Evolutionary conservation across 163 green algal genomes (phyloP), one percentile per base, ranked within the genome.

Genomic region (Prototheca wickerhamii): DNA sequence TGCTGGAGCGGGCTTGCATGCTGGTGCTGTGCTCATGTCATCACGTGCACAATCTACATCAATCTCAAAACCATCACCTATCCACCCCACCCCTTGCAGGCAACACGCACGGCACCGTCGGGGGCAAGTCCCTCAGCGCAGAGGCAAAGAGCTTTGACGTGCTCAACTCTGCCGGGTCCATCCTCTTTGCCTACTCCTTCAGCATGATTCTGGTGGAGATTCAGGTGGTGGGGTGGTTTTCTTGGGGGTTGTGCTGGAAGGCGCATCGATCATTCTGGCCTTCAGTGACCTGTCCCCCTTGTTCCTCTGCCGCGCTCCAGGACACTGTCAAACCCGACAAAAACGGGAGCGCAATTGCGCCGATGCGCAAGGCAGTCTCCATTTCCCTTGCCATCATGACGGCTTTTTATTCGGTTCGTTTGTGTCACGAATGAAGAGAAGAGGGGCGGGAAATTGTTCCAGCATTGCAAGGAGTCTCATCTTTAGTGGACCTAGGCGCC

Each of bases 171-270:
- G 10, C 71, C 17, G 69, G 69, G n/a, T 54, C 58, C 5, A 59
- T 77, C 20, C 35, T 67, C 20, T 77, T 72, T 62, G 77, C 77
- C 8, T 84, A 78, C 44, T 63, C 37, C 31, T 84, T 81, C 64
- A 70, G 60, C 30, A 69, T 79, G 58, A 78, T 84, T 15, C 58
- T 82, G 33, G 26, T 80, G 29, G 74, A 81, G 60, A 81, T 81
- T 53, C 54, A 71, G 68, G 72, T 54, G 46, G 6, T 5, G 10
- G 37, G 37, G 15, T 21, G 37, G 37, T 15, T 15, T 10, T 10
- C 37, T 21, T 10, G 37, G 10, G 37, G 37, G 37, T 44, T 10
- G 37, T 21, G 37, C 15, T 10, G 10, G 15, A 21, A 15, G 15
- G 10, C 37, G 37, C 10, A 1, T 44, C 15, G 10, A 10, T 44